Base-by-base conservation (phyloP, 139 green algal genomes). In the Mesotaenium endlicherianum region DNA sequence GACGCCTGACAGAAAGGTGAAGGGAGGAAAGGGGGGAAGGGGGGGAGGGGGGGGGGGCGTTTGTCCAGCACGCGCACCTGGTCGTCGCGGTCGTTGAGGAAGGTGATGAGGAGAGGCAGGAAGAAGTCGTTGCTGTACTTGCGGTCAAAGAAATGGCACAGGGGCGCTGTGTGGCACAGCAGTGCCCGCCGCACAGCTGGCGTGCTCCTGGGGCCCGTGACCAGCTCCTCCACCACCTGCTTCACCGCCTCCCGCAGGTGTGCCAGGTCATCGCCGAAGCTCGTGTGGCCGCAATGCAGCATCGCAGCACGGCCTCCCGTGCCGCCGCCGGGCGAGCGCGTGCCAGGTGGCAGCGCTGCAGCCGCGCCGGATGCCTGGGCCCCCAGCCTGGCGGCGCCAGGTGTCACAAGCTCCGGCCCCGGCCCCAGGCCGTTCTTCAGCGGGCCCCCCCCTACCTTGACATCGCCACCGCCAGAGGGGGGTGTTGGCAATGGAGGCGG, bases 81-180 rank as follows among this genome's bases (percentile, higher is more conserved):
- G 91, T 92, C 94, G 57, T 95, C 91, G 1, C 84, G 82, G 42
- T 94, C 91, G 86, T 99, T 99, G 64, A 99, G 90, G 79, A 97
- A 97, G 0, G 95, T 97, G 77, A 98, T 96, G 55, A 98, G 90
- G 2, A 96, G 89, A 38, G 95, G 94, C 75, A 99, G 91, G 60
- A 99, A 88, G 41, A 94, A 89, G 88, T 97, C 92, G 67, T 91
- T 92, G 74, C 87, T 92, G 44, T 92, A 89, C n/a, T 86, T 83
- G 59, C 83, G 82, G 39, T 87, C 89, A 36, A 93, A 91, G 58
- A 93, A 92, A 3, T 50, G 16, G 58, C 79, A 90, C 14, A 93
- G 78, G 31, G 47, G n/a, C 5, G 43, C 41, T 31, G 89, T 86
- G 64, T 90, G 77, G n/a, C 31, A 58, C 50, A 93, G 71, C 45